Percentiles rank a stretch among this genome's conserved stretches.
These are phyloP conservation scores for Alternaria triticimaculans DNA, from an alignment of 2,329 filamentous ascomycete genomes.

Conservation along the genomic window DNA sequence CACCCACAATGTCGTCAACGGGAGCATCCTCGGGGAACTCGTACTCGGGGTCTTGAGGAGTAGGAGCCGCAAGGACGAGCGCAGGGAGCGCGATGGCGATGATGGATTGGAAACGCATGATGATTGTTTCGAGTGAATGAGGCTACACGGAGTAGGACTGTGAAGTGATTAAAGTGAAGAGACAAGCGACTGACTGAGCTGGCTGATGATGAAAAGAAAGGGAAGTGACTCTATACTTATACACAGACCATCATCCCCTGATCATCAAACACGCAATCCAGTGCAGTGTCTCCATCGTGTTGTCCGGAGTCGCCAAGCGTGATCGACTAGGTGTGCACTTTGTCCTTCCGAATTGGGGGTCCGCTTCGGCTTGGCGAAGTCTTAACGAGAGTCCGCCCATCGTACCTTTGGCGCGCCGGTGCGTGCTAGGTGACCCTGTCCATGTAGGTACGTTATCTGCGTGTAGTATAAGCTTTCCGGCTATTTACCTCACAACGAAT, in stretches of 20 bases:
- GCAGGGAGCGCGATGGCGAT: slow-evolving; percentile 31
- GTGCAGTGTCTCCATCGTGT: slow-evolving; percentile 9
- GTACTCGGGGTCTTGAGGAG: slow-evolving; percentile 27
- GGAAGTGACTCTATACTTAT: slow-evolving; percentile 15
- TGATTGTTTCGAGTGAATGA: slow-evolving; percentile 13
- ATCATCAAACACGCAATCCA: background rate
- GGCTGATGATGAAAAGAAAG: slow-evolving; percentile 3
- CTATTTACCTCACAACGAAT: slow-evolving; percentile 6
- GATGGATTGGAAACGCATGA: slow-evolving; percentile 32
- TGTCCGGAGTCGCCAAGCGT: slow-evolving; percentile 4
- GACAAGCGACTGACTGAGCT: slow-evolving; percentile 21
- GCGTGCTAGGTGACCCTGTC: slow-evolving; percentile 2
- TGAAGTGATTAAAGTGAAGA: slow-evolving; percentile 11
- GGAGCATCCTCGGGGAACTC: slow-evolving; percentile 10
- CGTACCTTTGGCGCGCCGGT: background rate
- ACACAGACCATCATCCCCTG: background rate
- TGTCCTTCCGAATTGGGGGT: slow-evolving; percentile 12
- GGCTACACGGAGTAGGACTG: slow-evolving; percentile 6
- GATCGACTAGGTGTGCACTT: slow-evolving; percentile 11
- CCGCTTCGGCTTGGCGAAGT: slow-evolving; percentile 13
- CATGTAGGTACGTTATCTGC: slow-evolving; percentile 9
- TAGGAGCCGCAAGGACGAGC: slow-evolving; percentile 25
- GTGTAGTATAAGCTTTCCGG: slow-evolving; percentile 7
- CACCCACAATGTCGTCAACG: slow-evolving; percentile 32
- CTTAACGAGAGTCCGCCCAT: slow-evolving; percentile 7